Base-by-base conservation (phyloP, 2,329 filamentous ascomycete species). In the Trichoderma aggressivum region DNA sequence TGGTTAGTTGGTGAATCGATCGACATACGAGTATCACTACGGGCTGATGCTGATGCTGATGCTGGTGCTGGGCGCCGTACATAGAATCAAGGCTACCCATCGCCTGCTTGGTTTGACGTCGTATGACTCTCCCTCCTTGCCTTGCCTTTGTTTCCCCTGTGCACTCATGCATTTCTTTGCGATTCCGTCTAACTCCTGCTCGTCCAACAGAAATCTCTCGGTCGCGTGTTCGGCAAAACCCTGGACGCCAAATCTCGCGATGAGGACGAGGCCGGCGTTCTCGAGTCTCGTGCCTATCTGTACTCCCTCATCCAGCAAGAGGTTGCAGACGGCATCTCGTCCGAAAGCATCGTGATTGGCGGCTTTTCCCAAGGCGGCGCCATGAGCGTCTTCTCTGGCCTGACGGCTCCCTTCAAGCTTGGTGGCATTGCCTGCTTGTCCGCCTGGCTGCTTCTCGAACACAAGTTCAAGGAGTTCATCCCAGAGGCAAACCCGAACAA, bases 21-120 rank as follows among this genome's bases (percentile, higher is more conserved):
- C 21, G 21, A 14, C 14, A 24, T 47, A 18, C 36, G 39, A 28
- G 24, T 24, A 11, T 56, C 8, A 12, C 1, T 2, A 63, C 30
- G 18, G 18, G n/a, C 55, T 62, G 32, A 71, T 28, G n/a, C n/a
- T n/a, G n/a, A n/a, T n/a, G n/a, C n/a, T n/a, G n/a, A n/a, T n/a
- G n/a, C n/a, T n/a, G 60, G 7, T 43, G 39, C n/a, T 53, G 47
- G 11, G 1, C 28, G 30, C 47, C 21, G 6, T 0, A 16, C n/a
- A 56, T 74, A 93, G 91, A 94, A 94, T 79, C 85, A 86, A 73
- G 92, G 93, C 68, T 91, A 92, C 87, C 79, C 81, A 30, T 97
- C 97, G 93, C 93, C 94, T 2, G 94, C 91, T 28, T 96, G 93
- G 93, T 96, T 93, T 80, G 92, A 96, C 77, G 91, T 96, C 79